Base-by-base conservation (phyloP, 2,329 filamentous ascomycete genomes). In the Aplosporella prunicola region DNA sequence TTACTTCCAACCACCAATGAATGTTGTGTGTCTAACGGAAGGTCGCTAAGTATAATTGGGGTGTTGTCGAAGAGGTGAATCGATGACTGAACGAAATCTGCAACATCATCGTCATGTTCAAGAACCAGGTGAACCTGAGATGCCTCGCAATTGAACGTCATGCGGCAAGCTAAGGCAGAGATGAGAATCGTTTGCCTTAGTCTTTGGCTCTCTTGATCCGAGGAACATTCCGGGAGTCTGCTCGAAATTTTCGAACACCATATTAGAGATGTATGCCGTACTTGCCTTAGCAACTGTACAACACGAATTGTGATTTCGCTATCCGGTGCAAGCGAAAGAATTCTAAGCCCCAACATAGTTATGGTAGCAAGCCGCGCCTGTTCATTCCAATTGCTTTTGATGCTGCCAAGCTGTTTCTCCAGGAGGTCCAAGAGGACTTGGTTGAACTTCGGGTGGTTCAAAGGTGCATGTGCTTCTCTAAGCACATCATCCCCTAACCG, bases 41-140 rank as follows among this genome's bases (percentile, higher is more conserved):
- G 5, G 9, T 39, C 9, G 9, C 39, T 17, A 3, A 35, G 13
- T 2, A 26, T 24, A 1, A 40, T 22, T 17, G 44, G 35, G 10
- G 39, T 45, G n/a, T 49, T 45, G 30, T 67, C 58, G 11, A 60
- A 52, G 16, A 68, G 51, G 1, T 48, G 45, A 13, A 65, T 62
- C 8, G 48, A 54, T 32, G 58, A 62, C 40, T 63, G 53, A 1
- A 64, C 45, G 13, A 63, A 53, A 7, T 56, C 45, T 0, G 59
- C 53, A 2, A 61, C 43, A 31, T 58, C 48, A 1, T 47, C 23
- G 2, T 43, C 9, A 0, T 40, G 41, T 0, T 33, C 20, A 8
- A 42, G 20, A 6, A 39, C 13, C 5, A 17, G 6, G 2, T 20
- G 14, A 4, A 39, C 9, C 3, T 18, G 15, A 8, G 7, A 3